Evolutionary conservation across 257 asterid species (phyloP), one percentile per base, ranked within the genome.

Genomic region (Penstemon newberryi): DNA sequence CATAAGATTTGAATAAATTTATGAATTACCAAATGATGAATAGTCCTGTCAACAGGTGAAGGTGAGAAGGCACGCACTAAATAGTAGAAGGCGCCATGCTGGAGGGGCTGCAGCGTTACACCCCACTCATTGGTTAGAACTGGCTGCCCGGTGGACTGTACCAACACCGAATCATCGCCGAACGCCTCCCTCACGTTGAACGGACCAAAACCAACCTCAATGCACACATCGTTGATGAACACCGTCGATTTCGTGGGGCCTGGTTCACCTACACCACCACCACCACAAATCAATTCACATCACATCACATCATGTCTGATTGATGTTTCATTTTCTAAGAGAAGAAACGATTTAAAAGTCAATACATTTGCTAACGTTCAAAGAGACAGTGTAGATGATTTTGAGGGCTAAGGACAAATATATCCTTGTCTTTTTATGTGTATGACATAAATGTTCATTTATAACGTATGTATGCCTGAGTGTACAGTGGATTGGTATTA

Each of bases 71-170:
- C 78, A 78, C 93, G 95, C 53, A 88, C 65, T 77, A 93, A 82
- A 75, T 88, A 86, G 78, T 93, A 93, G 50, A 81, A 86, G 1
- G 87, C 85, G 38, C 95, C 96, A 77, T 86, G 89, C 76, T 87
- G 95, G 7, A 93, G 90, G 3, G 98, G 96, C 52, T 84, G 83
- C 11, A 85, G 41, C 0, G 97, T 88, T 3, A 88, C 6, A 0
- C 98, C 98, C 96, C 96, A 90, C 42, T 85, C 97, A 57, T 93
- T 78, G 70, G 89, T 87, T 56, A 84, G 53, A 51, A 93, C 94
- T 3, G 95, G 89, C 56, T 85, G 95, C 37, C 97, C 98, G 45
- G 96, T 63, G 0, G 96, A 78, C 44, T 91, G 85, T n/a, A 94
- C 43, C 15, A 94, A 88, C 62, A 87, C 75, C 0, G 93, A 96